These are phyloP conservation scores for Trametes meyenii DNA, from an alignment of 768 basidiomycete genomes.

Conservation along the genomic window DNA sequence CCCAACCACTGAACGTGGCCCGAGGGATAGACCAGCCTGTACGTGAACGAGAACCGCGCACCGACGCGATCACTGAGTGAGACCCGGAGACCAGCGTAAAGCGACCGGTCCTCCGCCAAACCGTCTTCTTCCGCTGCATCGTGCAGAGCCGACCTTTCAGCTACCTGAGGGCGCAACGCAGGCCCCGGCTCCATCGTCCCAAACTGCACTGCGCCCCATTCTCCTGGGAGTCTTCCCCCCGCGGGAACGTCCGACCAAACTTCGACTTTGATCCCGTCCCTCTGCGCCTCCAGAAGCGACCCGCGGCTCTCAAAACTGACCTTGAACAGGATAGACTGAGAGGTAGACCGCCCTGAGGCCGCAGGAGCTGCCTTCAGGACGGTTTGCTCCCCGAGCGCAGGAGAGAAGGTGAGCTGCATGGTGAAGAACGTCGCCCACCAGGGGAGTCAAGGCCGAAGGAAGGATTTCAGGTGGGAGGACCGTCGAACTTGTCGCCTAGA, in stretches of 20 bases:
- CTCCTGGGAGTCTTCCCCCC: constrained; percentile 24
- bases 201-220: constrained; percentile 32
- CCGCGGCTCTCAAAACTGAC: constrained; percentile 29
- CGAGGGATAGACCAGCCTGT: constrained; percentile 31
- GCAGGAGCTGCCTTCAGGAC: constrained; percentile 14
- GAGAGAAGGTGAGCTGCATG: constrained; percentile 29
- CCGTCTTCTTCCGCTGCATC: constrained; percentile 1
- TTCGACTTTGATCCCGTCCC: constrained; percentile 30
- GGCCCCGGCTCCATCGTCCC: constrained; percentile 6
- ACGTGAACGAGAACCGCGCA: constrained; percentile 31
- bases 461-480: neutral
- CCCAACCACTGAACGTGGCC: constrained; percentile 33
- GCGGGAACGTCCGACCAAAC: constrained; percentile 36
- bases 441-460: constrained; percentile 5
- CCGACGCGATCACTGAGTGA: constrained; percentile 14
- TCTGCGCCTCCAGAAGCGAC: constrained; percentile 24
- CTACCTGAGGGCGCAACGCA: neutral
- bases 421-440: constrained; percentile 7
- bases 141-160: constrained; percentile 9
- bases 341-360: constrained; percentile 3
- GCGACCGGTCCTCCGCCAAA: neutral
- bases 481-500: neutral
- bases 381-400: constrained; percentile 27
- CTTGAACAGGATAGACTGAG: constrained; percentile 27
- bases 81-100: constrained; percentile 25